phyloP scores from a whole-genome alignment of 306 rosid species.

The Trichosanthes truncata region DNA sequence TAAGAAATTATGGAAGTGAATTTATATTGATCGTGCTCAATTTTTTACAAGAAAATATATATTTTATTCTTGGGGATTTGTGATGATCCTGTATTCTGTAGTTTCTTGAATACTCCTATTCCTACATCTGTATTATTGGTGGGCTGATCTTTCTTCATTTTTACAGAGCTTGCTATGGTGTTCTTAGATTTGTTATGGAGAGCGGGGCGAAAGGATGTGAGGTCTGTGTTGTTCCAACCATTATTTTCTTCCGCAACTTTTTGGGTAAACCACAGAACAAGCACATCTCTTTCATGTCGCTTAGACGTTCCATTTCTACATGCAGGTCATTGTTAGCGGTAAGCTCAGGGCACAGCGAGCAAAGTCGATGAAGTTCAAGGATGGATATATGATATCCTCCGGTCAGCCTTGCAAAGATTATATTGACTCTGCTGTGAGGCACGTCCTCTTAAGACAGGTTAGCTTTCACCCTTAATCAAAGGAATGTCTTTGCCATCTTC shows the following conservation, averaged over 20 bases:
- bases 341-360: slow-evolving; percentile 47
- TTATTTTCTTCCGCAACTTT: neutral
- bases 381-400: slow-evolving; percentile 37
- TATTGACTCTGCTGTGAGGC: slow-evolving; percentile 30
- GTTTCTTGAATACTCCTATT: neutral
- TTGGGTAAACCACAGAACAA: neutral
- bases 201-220: slow-evolving; percentile 71
- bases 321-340: slow-evolving; percentile 37
- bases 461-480: neutral
- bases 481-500: neutral
- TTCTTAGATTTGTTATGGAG: slow-evolving; percentile 64
- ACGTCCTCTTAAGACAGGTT: slow-evolving; percentile 41
- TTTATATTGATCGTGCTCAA: neutral
- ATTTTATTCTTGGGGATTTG: neutral
- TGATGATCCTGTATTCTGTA: neutral
- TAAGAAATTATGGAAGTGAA: neutral
- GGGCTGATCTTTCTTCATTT: neutral
- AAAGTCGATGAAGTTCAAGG: slow-evolving; percentile 43
- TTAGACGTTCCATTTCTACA: neutral
- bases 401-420: slow-evolving; percentile 41
- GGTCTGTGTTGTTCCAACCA: slow-evolving; percentile 18
- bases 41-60: neutral
- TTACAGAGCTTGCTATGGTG: slow-evolving; percentile 78
- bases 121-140: neutral
- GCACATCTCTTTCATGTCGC: neutral